Percentiles rank a stretch among this genome's conserved stretches.
Evolutionary conservation across 768 basidiomycete genomes (phyloP).

Genomic region (Suillus alpinus): DNA sequence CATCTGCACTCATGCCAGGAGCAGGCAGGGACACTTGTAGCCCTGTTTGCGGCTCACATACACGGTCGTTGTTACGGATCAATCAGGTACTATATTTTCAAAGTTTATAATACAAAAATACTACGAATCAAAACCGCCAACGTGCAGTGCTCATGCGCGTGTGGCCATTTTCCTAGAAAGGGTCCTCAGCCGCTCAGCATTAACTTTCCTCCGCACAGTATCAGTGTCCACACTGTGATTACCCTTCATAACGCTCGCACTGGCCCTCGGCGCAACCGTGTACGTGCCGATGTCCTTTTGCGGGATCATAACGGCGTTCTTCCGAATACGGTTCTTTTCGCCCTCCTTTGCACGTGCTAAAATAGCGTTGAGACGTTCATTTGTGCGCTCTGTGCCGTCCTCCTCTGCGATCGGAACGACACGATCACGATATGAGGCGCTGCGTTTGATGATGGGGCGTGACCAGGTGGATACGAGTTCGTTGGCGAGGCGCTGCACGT

Average conservation of each 20-base stretch:
- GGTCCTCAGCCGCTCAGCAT: constrained; percentile 67
- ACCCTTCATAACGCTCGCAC: constrained; percentile 47
- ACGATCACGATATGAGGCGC: constrained; percentile 75
- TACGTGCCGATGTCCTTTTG: constrained; percentile 73
- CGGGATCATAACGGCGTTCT: constrained; percentile 84
- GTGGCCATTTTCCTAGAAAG: constrained; percentile 51
- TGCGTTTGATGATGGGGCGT: constrained; percentile 87
- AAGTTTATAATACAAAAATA: background rate
- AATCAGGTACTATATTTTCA: background rate
- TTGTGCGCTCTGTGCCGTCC: constrained; percentile 34
- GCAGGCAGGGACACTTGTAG: background rate
- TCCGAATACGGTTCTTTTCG: constrained; percentile 67
- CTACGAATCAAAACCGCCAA: background rate
- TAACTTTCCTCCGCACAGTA: constrained; percentile 68
- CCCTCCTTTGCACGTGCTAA: constrained; percentile 62
- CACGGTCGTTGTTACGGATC: background rate
- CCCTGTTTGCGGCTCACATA: background rate
- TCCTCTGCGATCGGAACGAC: constrained; percentile 58
- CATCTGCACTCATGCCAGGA: background rate
- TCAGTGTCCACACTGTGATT: constrained; percentile 70
- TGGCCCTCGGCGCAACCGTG: constrained; percentile 70
- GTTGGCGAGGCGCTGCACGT: constrained; percentile 77
- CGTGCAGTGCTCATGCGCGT: constrained; percentile 13
- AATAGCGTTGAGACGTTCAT: constrained; percentile 66
- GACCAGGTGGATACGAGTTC: constrained; percentile 86